These are phyloP conservation scores for Buxus sempervirens DNA, from an alignment of 164 flowering plant genomes.

Conservation along the genomic window DNA sequence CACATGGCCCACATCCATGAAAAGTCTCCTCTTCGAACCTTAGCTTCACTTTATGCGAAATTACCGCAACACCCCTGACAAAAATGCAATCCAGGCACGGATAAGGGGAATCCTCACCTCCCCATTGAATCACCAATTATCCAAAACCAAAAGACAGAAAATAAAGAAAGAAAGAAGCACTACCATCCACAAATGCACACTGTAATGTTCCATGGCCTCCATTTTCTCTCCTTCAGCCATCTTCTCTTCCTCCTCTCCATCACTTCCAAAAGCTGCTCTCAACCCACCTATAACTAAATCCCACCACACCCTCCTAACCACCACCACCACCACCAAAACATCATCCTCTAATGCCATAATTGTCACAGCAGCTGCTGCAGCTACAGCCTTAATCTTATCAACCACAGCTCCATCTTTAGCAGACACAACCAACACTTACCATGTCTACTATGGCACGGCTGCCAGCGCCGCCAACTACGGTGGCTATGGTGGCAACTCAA, in stretches of 20 bases:
- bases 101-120: conserved; percentile 9
- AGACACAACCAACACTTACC: conserved; percentile 37
- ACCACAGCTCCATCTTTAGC: conserved; percentile 47
- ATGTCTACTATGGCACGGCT: conserved; percentile 82
- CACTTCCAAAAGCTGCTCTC: conserved; percentile 15
- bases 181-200: conserved; percentile 9
- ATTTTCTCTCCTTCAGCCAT: conserved; percentile 41
- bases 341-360: conserved; percentile 16
- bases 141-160: not conserved
- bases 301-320: conserved; percentile 15
- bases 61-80: not conserved
- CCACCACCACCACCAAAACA: conserved; percentile 17
- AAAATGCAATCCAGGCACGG: not conserved
- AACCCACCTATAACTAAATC: conserved; percentile 9
- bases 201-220: conserved; percentile 56
- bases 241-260: conserved; percentile 6
- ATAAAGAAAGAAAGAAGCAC: not conserved
- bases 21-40: too few relatives aligned
- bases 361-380: conserved; percentile 25
- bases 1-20: too few relatives aligned
- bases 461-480: conserved; percentile 98
- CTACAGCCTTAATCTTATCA: conserved; percentile 33
- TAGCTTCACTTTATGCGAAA: too few relatives aligned
- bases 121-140: too few relatives aligned
- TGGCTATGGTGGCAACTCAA: conserved; percentile 87